Percentiles rank a stretch among this genome's conserved stretches.
These are phyloP conservation scores for Termitomyces heimii DNA, from an alignment of 768 basidiomycete species.

Conservation along the genomic window DNA sequence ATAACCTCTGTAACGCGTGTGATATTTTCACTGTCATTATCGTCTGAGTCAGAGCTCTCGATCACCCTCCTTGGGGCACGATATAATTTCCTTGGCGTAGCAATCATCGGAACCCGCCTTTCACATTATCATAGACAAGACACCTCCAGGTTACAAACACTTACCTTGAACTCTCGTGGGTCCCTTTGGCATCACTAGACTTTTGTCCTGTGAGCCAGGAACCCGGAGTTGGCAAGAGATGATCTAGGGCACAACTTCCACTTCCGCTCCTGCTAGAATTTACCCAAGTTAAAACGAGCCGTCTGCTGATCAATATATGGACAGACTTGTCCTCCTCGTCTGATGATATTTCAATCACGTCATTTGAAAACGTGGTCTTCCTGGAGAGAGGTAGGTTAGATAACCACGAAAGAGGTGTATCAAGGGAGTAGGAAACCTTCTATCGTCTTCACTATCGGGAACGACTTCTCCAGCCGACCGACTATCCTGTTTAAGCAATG, in stretches of 20 bases:
- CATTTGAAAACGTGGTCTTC: slow-evolving; percentile 4
- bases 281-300: not conserved
- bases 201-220: not conserved
- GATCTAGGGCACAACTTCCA: not conserved
- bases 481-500: not conserved
- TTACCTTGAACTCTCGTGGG: not conserved
- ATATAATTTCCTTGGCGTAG: slow-evolving; percentile 7
- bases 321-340: slow-evolving; percentile 35
- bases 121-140: not conserved
- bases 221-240: not conserved
- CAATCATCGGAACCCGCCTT: not conserved
- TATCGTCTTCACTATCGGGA: slow-evolving; percentile 46
- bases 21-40: slow-evolving; percentile 17
- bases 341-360: slow-evolving; percentile 54
- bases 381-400: not conserved
- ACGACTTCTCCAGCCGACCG: slow-evolving; percentile 25
- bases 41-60: slow-evolving; percentile 28
- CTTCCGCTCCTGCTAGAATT: not conserved
- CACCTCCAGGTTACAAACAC: not conserved
- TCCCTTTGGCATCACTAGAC: not conserved
- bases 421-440: slow-evolving; percentile 8
- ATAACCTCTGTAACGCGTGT: slow-evolving; percentile 16
- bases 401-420: not conserved
- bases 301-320: slow-evolving; percentile 9
- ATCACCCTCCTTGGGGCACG: slow-evolving; percentile 24